Conservation (phyloP, 441 rosid species). For the Bocquillonia castaneifolia region DNA sequence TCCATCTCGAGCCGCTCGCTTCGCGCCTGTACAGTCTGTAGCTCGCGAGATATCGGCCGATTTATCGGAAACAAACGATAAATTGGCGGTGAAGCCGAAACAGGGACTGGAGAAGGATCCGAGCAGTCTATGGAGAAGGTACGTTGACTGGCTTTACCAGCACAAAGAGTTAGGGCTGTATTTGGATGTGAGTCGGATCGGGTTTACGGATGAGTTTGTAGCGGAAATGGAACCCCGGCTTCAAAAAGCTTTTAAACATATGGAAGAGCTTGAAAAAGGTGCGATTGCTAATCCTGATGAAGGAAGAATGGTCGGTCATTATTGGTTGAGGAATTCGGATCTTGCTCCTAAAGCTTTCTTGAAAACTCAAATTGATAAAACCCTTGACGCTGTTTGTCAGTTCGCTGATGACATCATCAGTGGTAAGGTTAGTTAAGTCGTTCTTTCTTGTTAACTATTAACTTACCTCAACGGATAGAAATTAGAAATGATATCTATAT, state of each 20-base stretch:
- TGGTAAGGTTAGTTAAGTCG: slow-evolving; percentile 59
- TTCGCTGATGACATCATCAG: slow-evolving; percentile 70
- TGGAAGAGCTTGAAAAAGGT: slow-evolving; percentile 86
- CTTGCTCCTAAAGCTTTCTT: slow-evolving; percentile 60
- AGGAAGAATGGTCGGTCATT: slow-evolving; percentile 97
- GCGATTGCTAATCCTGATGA: slow-evolving; percentile 98
- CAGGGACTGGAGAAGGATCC: slow-evolving; percentile 60
- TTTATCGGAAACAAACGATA: slow-evolving; percentile 31
- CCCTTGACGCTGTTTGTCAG: slow-evolving; percentile 59
- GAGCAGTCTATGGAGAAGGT: slow-evolving; percentile 60
- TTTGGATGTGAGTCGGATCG: slow-evolving; percentile 79
- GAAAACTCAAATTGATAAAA: slow-evolving; percentile 52
- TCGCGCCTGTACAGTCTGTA: slow-evolving; percentile 31
- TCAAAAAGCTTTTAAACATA: slow-evolving; percentile 56
- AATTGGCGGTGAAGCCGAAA: slow-evolving; percentile 26
- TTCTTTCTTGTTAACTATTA: not conserved
- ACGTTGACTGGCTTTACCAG: slow-evolving; percentile 88
- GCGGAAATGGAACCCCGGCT: slow-evolving; percentile 74
- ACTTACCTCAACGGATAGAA: too few relatives aligned
- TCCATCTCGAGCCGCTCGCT: slow-evolving; percentile 27
- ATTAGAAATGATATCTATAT: too few relatives aligned
- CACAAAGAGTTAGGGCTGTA: slow-evolving; percentile 84
- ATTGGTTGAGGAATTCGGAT: slow-evolving; percentile 73
- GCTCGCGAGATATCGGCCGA: slow-evolving; percentile 56
- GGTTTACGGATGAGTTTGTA: slow-evolving; percentile 71